Evolutionary conservation across 176 grass and related monocot species (phyloP).

Genomic region (Bonia amplexicaulis): DNA sequence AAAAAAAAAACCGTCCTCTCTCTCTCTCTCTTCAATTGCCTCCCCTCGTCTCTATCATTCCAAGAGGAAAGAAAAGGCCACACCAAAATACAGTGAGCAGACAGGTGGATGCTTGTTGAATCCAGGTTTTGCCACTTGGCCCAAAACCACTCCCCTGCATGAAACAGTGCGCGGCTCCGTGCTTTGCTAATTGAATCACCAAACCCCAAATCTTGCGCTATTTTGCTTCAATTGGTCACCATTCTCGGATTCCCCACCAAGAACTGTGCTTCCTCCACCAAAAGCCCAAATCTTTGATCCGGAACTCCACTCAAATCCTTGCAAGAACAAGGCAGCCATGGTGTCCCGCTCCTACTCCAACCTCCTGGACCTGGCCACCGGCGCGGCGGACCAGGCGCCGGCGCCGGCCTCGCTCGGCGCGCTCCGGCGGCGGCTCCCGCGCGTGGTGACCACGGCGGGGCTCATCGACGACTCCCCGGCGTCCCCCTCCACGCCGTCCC

Average conservation of each 20-base stretch:
- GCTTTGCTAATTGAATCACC: neutral
- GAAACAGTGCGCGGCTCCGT: neutral
- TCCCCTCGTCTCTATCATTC: no score
- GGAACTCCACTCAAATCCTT: neutral
- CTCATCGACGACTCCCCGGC: constrained; percentile 68
- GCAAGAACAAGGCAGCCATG: constrained; percentile 32
- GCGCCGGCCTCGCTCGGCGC: constrained; percentile 41
- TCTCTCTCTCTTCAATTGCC: neutral
- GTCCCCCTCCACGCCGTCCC: constrained; percentile 47
- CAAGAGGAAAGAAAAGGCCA: neutral
- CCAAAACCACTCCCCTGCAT: neutral
- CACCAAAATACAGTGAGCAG: neutral
- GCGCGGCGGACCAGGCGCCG: constrained; percentile 63
- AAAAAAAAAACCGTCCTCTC: neutral
- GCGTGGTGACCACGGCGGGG: constrained; percentile 67
- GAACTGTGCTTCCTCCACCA: neutral
- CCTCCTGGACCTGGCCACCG: constrained; percentile 79
- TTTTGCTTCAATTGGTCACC: neutral
- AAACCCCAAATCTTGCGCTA: neutral
- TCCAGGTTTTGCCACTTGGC: constrained; percentile 1
- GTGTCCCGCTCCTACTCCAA: constrained; percentile 88
- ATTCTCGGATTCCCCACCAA: constrained; percentile 18
- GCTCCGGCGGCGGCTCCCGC: constrained; percentile 64
- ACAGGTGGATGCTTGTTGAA: constrained; percentile 24
- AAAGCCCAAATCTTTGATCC: constrained; percentile 13